Conservation (phyloP, 768 basidiomycete species). For the Lentinula raphanica region DNA sequence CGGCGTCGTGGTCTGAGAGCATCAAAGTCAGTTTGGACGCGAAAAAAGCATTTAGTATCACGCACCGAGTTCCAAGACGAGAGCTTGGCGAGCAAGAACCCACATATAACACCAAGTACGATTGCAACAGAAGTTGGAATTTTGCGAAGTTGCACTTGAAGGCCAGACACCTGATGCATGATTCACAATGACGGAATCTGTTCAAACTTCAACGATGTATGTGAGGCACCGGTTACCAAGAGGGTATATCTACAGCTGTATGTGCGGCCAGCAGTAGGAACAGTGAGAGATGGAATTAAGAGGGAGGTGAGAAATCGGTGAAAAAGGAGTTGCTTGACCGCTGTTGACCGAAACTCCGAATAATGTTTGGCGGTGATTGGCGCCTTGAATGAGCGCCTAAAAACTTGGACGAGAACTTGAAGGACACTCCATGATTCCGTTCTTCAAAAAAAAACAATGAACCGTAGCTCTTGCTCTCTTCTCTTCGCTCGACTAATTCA, state of each 20-base stretch:
- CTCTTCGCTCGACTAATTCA: no score
- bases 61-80: slow-evolving; percentile 41
- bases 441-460: no score
- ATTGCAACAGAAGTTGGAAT: slow-evolving; percentile 54
- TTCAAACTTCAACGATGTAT: no score
- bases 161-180: not conserved
- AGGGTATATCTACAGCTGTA: not conserved
- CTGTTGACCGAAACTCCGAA: no score
- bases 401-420: not conserved
- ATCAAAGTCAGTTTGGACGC: not conserved
- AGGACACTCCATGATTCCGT: no score
- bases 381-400: not conserved
- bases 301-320: not conserved
- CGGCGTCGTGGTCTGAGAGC: slow-evolving; percentile 29
- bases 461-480: no score
- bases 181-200: not conserved
- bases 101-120: slow-evolving; percentile 56
- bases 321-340: not conserved
- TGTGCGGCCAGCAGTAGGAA: not conserved
- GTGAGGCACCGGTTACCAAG: not conserved
- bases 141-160: slow-evolving; percentile 30
- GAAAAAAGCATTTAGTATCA: not conserved
- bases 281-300: not conserved
- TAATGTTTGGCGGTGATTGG: not conserved
- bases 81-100: slow-evolving; percentile 50